phyloP scores from a whole-genome alignment of 768 basidiomycete genomes.

The Strobilomyces echinocephalus region DNA sequence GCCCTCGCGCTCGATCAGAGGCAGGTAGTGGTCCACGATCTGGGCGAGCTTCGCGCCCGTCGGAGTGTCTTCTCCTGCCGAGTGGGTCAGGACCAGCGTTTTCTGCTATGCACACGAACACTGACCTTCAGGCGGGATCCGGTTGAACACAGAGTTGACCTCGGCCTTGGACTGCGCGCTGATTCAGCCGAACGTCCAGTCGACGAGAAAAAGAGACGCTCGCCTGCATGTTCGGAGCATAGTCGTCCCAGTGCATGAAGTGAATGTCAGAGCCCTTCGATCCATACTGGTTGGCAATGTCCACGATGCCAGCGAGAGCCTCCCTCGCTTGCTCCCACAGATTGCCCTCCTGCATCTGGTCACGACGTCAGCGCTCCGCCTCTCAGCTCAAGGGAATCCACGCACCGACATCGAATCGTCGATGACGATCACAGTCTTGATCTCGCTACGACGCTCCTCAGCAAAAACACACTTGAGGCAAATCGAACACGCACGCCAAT shows the following conservation, averaged over 20 bases:
- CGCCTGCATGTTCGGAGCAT: slow-evolving; percentile 27
- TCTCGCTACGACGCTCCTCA: slow-evolving; percentile 26
- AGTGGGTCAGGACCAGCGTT: neutral
- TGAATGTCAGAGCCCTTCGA: slow-evolving; percentile 39
- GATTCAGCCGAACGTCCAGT: neutral
- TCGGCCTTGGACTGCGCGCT: slow-evolving; percentile 18
- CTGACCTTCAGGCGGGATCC: slow-evolving; percentile 21
- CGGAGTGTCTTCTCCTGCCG: slow-evolving; percentile 33
- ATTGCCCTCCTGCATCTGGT: slow-evolving; percentile 37
- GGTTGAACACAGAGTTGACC: slow-evolving; percentile 24
- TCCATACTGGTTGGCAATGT: slow-evolving; percentile 34
- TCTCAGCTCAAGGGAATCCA: neutral
- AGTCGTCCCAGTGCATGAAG: slow-evolving; percentile 36
- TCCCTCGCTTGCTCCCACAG: slow-evolving; percentile 39
- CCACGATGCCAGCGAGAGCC: slow-evolving; percentile 39
- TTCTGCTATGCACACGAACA: neutral
- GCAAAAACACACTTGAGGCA: neutral
- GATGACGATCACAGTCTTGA: slow-evolving; percentile 40
- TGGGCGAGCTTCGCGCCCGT: slow-evolving; percentile 35
- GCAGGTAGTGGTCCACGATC: slow-evolving; percentile 36
- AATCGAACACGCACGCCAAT: slow-evolving; percentile 24
- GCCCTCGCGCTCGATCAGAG: slow-evolving; percentile 25
- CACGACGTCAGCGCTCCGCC: neutral
- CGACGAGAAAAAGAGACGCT: neutral
- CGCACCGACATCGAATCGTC: slow-evolving; percentile 39